A percentile compares a stretch with the other conserved stretches of the same genome.
phyloP scores from a whole-genome alignment of 805 yeast genomes.

The Sugiyamaella marilandica region DNA sequence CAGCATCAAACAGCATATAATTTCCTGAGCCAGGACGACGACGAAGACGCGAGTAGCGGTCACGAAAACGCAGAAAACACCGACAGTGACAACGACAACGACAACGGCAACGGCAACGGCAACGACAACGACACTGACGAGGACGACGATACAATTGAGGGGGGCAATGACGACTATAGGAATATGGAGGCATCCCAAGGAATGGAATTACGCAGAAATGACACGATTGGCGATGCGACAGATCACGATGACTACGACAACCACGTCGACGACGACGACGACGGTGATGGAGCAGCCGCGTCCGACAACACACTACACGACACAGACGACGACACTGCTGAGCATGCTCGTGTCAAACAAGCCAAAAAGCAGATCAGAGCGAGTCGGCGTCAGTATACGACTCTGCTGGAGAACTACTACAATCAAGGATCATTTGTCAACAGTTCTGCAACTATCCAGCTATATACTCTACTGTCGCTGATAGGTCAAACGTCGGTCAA shows the following conservation, averaged over 20 bases:
- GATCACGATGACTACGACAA: slow-evolving; percentile 17
- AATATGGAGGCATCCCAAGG: slow-evolving; percentile 5
- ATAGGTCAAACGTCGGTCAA: slow-evolving; percentile 73
- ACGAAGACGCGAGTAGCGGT: slow-evolving; percentile 33
- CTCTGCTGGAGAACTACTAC: slow-evolving; percentile 67
- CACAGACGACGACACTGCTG: not conserved
- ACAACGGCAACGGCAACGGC: slow-evolving; percentile 20
- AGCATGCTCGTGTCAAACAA: slow-evolving; percentile 1
- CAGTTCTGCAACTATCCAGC: slow-evolving; percentile 70
- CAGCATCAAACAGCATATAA: slow-evolving; percentile 61
- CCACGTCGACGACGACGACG: slow-evolving; percentile 23
- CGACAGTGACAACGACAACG: slow-evolving; percentile 32
- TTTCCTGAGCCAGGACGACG: slow-evolving; percentile 33
- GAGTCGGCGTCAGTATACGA: slow-evolving; percentile 33
- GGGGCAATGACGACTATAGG: slow-evolving; percentile 17
- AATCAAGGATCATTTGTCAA: slow-evolving; percentile 74
- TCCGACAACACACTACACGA: not conserved
- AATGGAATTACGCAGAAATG: no score
- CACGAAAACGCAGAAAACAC: slow-evolving; percentile 21
- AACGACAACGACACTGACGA: slow-evolving; percentile 25
- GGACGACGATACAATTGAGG: slow-evolving; percentile 13
- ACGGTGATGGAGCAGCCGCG: slow-evolving; percentile 14
- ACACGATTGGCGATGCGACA: not conserved
- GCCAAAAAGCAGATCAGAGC: slow-evolving; percentile 17
- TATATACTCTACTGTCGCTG: slow-evolving; percentile 72